phyloP scores from a whole-genome alignment of 176 grass and related monocot genomes.

The Aechmea fasciata region DNA sequence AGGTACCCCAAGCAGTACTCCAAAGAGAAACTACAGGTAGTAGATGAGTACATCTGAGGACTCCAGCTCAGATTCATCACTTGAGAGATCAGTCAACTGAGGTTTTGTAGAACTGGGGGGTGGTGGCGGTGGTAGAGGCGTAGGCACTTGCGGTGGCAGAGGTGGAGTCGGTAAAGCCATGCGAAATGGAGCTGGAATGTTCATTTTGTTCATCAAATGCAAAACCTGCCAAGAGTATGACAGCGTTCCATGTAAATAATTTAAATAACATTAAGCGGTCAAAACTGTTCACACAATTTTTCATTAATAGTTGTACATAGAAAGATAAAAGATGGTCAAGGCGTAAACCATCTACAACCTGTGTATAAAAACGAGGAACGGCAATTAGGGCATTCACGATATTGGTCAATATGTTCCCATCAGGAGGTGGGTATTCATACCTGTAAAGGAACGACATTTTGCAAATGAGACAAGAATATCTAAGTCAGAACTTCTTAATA shows the following conservation, averaged over 20 bases:
- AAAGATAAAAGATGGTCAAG: background rate
- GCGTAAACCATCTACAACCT: slow-evolving; percentile 44
- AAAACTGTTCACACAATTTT: background rate
- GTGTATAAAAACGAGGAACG: slow-evolving; percentile 78
- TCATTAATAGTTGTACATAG: background rate
- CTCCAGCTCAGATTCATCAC: slow-evolving; percentile 95
- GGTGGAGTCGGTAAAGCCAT: slow-evolving; percentile 90
- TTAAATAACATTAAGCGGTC: background rate
- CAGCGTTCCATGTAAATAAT: background rate
- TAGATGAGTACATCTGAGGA: slow-evolving; percentile 69
- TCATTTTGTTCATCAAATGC: slow-evolving; percentile 99
- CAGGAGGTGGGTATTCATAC: slow-evolving; percentile 86
- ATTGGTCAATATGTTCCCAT: slow-evolving; percentile 92
- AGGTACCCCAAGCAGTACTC: no score
- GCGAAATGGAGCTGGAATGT: slow-evolving; percentile 93
- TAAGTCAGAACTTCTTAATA: background rate
- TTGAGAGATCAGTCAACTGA: slow-evolving; percentile 46
- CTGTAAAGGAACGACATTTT: slow-evolving; percentile 26
- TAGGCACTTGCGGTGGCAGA: slow-evolving; percentile 43
- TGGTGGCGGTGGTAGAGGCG: slow-evolving; percentile 38
- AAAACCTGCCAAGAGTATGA: slow-evolving; percentile 44
- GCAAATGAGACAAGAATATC: background rate
- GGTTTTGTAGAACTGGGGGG: slow-evolving; percentile 24
- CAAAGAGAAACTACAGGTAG: background rate
- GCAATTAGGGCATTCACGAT: slow-evolving; percentile 88